Evolutionary conservation across 2,329 filamentous ascomycete genomes (phyloP).

Genomic region (Neurospora sp.): DNA sequence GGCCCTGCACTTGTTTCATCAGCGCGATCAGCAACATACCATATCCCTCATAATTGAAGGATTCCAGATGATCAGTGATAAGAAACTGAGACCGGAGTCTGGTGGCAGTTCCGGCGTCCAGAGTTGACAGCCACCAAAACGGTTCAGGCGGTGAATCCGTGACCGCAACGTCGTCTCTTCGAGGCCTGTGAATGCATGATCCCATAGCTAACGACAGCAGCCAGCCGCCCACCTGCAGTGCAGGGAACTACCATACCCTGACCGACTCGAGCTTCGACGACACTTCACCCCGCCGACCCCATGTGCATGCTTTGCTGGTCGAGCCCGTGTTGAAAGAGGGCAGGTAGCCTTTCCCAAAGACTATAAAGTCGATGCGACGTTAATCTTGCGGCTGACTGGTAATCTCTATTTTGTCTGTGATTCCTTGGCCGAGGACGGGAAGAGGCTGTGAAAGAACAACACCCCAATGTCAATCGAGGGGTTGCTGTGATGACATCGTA

Average conservation of each 20-base stretch:
- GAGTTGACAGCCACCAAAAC: neutral
- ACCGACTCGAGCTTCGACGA: neutral
- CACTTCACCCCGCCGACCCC: neutral
- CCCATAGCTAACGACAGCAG: neutral
- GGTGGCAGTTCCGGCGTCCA: neutral
- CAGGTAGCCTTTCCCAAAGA: neutral
- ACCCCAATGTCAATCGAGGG: neutral
- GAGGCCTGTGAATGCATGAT: neutral
- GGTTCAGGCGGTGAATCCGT: neutral
- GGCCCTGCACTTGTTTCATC: neutral
- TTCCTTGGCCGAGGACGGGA: neutral
- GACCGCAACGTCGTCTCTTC: neutral
- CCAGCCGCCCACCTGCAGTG: neutral
- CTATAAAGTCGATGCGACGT: neutral
- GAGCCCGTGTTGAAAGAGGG: neutral
- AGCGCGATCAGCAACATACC: neutral
- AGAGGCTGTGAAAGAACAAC: neutral
- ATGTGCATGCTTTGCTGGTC: neutral
- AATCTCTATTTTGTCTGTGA: neutral
- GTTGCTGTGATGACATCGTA: conserved; percentile 5
- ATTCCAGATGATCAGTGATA: neutral
- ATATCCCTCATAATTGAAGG: neutral
- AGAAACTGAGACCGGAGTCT: neutral
- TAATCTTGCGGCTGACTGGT: neutral
- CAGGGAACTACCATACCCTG: neutral